Conservation (phyloP, 176 grass and related monocot genomes). For the Avena sativa region DNA sequence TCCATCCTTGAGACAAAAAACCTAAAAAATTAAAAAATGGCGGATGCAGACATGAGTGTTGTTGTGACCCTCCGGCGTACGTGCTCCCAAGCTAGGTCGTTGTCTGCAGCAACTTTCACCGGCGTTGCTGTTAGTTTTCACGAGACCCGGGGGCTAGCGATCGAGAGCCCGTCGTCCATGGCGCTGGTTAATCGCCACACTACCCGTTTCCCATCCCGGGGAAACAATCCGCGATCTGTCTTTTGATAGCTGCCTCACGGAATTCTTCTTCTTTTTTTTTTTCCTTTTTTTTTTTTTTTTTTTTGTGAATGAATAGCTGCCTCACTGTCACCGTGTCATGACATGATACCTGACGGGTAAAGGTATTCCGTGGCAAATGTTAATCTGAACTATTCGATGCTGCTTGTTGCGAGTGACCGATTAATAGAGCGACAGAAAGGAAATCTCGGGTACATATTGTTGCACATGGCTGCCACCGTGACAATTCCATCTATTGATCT, state of each 20-base stretch:
- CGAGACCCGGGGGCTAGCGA: not conserved
- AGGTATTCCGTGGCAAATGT: not conserved
- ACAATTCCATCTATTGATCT: not conserved
- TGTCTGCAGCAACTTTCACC: slow-evolving; percentile 21
- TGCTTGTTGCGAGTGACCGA: not conserved
- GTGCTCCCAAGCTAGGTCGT: slow-evolving; percentile 40
- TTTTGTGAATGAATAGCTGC: no score
- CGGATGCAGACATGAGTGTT: slow-evolving; percentile 44
- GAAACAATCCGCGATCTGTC: not conserved
- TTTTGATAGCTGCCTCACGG: not conserved
- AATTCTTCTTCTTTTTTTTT: no score
- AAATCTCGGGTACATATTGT: not conserved
- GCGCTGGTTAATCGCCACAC: not conserved
- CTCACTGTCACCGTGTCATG: no score
- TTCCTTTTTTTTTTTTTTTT: no score
- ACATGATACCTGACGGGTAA: not conserved
- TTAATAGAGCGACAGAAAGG: not conserved
- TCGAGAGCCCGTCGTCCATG: not conserved
- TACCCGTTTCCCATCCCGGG: not conserved
- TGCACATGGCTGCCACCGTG: not conserved
- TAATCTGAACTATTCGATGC: not conserved
- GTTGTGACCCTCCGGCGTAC: not conserved
- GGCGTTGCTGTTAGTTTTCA: slow-evolving; percentile 3
- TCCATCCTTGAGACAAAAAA: not conserved
- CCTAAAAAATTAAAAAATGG: slow-evolving; percentile 9